Evolutionary conservation across 768 basidiomycete genomes (phyloP), one percentile per base, ranked within the genome.

Genomic region (Lactifluus volemus): DNA sequence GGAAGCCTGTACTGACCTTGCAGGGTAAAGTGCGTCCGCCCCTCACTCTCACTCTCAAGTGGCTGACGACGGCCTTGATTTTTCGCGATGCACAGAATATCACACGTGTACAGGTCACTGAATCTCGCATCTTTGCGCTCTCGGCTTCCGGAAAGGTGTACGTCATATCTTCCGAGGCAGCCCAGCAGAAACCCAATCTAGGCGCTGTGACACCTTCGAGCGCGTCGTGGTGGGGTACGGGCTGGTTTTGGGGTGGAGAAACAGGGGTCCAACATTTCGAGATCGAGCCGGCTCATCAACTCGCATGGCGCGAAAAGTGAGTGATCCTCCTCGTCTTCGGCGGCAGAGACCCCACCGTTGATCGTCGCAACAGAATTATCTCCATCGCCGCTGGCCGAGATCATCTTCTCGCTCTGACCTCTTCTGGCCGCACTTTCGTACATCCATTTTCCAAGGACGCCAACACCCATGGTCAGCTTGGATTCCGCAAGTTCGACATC

Each of bases 381-480:
- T 84, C 84, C 1, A 85, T 98, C 25, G 81, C 85, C 4, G 81
- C 87, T 2, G 93, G 94, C 14, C 71, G 75, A 14, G 81, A 85
- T 68, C 88, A 89, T 68, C 73, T 89, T 10, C 79, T 89, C n/a
- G 86, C 83, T 4, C 70, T 88, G 44, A 87, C 88, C 9, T 85
- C 84, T 10, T 76, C 73, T 41, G 92, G 92, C 2, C 86, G 91
- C 50, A 80, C 88, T 5, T 93, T 89, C 69, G 81, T 84, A 2
- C 83, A 91, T 68, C 90, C 94, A 0, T 76, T 90, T 47, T 82
- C 81, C 64, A 82, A 83, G 64, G 71, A 79, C 9, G 93, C 88
- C 32, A 98, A 98, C 72, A 74, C 80, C 1, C 82, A 84, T 69
- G 89, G 90, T 1, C 94, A 97, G 70, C 83, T 98, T 8, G 94